Evolutionary conservation across 495 filamentous ascomycete genomes (phyloP).

Genomic region (Xylaria telfairii): DNA sequence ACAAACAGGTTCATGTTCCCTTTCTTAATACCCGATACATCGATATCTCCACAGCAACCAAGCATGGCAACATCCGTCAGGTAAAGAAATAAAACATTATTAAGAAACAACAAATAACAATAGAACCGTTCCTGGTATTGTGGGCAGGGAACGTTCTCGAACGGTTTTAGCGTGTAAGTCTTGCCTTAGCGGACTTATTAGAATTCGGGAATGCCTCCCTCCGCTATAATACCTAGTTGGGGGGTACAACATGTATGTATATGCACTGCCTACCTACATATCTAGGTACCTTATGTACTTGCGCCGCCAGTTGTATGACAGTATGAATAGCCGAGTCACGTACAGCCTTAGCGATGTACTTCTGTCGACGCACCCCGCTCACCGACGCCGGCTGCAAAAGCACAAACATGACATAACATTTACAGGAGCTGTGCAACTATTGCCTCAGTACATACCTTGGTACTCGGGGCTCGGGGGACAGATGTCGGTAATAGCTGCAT

Average conservation of each 20-base stretch:
- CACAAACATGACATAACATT: not conserved
- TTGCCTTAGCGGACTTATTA: not conserved
- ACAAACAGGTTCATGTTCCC: not conserved
- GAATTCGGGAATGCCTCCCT: not conserved
- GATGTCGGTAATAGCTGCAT: not conserved
- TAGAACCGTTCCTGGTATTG: not conserved
- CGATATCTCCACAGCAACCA: not conserved
- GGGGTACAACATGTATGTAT: too few species aligned
- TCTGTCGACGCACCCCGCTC: slow-evolving; percentile 16
- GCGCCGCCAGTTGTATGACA: not conserved
- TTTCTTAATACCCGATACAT: not conserved
- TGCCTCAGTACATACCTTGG: not conserved
- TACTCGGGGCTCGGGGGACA: not conserved
- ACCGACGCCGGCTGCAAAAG: slow-evolving; percentile 19
- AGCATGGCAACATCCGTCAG: not conserved
- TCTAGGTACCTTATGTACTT: too few species aligned
- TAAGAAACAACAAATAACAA: not conserved
- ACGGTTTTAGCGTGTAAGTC: slow-evolving; percentile 6
- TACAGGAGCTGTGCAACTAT: not conserved
- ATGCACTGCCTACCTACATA: too few species aligned
- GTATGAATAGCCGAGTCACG: not conserved
- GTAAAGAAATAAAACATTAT: not conserved
- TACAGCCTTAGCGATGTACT: slow-evolving; percentile 3
- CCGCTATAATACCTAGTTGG: slow-evolving; percentile 8
- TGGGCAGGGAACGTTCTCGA: slow-evolving; percentile 10